Conservation (phyloP, 2,329 filamentous ascomycete genomes). For the Colletotrichum liaoningense region DNA sequence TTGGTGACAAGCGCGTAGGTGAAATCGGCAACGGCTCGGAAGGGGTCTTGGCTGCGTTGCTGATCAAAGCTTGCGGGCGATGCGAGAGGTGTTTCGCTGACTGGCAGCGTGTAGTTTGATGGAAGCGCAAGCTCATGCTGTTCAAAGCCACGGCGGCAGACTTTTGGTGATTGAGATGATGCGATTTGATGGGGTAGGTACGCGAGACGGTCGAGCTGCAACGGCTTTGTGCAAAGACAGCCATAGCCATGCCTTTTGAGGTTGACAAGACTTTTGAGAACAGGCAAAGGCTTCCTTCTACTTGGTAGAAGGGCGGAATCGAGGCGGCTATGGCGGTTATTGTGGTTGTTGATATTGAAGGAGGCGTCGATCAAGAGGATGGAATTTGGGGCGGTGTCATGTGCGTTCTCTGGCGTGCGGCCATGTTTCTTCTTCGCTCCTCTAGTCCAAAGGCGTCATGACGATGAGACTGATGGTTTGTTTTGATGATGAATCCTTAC, state of each 20-base stretch:
- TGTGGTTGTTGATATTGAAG: not conserved
- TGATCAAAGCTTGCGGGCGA: not conserved
- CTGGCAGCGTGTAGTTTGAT: not conserved
- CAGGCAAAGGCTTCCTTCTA: not conserved
- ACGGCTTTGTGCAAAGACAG: not conserved
- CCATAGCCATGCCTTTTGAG: not conserved
- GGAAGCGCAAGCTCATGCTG: not conserved
- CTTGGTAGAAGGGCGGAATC: not conserved
- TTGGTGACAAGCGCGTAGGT: conserved; percentile 12
- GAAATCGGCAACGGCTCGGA: not conserved
- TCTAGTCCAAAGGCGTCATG: not conserved
- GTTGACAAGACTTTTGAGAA: not conserved
- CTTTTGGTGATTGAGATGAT: not conserved
- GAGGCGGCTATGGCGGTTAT: not conserved
- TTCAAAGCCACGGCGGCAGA: not conserved
- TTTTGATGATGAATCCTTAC: conserved; percentile 23
- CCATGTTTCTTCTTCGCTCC: conserved; percentile 8
- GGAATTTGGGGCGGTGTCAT: conserved; percentile 12
- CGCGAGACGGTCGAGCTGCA: not conserved
- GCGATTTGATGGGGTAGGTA: not conserved
- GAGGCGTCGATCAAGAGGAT: conserved; percentile 11
- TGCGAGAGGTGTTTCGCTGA: not conserved
- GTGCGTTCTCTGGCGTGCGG: conserved; percentile 10
- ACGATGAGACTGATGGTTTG: conserved; percentile 1
- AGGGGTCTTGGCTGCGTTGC: not conserved